Evolutionary conservation across 345 rosid species (phyloP), one percentile per base, ranked within the genome.

Genomic region (Litchi chinensis): DNA sequence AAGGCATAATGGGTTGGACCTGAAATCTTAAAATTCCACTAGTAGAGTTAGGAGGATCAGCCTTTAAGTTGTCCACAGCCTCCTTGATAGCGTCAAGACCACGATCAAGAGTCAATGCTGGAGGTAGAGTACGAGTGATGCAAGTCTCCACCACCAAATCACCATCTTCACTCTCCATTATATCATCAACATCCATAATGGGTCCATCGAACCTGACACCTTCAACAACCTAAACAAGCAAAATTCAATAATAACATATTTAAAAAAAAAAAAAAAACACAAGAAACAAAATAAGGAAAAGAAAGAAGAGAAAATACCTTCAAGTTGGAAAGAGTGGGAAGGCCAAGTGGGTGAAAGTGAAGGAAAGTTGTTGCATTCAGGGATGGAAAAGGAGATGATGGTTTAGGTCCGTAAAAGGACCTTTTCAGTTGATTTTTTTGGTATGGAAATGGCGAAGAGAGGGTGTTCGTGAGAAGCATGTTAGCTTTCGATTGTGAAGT

Each of bases 101-200:
- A 24, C 74, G 73, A 78, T 92, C 88, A 66, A 95, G 89, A 70
- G 97, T 90, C 88, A 93, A 85, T 9, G 97, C 99, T 41, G 96
- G 96, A 68, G 94, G 88, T 82, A 93, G 83, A 59, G 88, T 90
- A 69, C 90, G 90, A 24, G 89, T 91, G 75, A 92, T 78, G 79
- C 91, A 89, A 15, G 85, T 89, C 85, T 91, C 93, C 40, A 95
- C 87, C 79, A 84, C 82, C 75, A 91, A 62, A 46, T 85, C 90
- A 59, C 81, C 83, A 50, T 91, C 92, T 78, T 84, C 88, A 63
- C 70, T 60, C 63, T 69, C 84, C 8, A 81, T 83, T 65, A 84
- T 50, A 39, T 75, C 89, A 1, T 76, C 80, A 40, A 54, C 64
- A 71, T 82, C 87, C 43, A 85, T 22, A 59, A 89, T 19, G 40